These are phyloP conservation scores for Neocallimastix lanati DNA, from an alignment of 192 early-diverging fungal species.

Conservation along the genomic window DNA sequence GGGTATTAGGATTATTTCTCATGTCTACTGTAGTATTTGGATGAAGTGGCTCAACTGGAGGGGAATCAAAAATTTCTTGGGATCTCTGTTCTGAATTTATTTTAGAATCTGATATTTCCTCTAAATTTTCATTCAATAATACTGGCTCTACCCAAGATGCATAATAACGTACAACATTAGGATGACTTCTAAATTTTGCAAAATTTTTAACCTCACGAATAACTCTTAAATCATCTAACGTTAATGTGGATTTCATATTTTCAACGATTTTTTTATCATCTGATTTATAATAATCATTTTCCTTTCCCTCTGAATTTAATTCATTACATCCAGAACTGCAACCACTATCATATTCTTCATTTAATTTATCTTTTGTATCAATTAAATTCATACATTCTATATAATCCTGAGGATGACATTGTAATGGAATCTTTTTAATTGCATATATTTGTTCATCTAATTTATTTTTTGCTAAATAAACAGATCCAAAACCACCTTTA, in stretches of 20 bases:
- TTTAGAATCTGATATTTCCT: background rate
- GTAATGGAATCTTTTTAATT: constrained; percentile 64
- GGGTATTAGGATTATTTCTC: background rate
- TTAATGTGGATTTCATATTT: constrained; percentile 21
- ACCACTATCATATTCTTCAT: background rate
- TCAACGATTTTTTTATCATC: constrained; percentile 4
- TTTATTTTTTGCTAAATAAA: constrained; percentile 63
- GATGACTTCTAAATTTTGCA: constrained; percentile 59
- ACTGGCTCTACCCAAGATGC: constrained; percentile 68
- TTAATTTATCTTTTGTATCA: background rate
- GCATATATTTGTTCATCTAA: constrained; percentile 84
- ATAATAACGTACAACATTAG: constrained; percentile 86
- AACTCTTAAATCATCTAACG: constrained; percentile 29
- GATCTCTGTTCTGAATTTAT: background rate
- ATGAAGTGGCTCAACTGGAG: background rate
- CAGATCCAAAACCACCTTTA: constrained; percentile 81
- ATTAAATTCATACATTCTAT: background rate
- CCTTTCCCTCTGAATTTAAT: background rate
- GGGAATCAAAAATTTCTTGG: background rate
- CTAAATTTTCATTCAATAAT: background rate
- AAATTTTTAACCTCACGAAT: constrained; percentile 81
- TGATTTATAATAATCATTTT: constrained; percentile 8
- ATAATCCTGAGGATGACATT: constrained; percentile 7
- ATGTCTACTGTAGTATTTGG: background rate
- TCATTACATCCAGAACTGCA: background rate